These are phyloP conservation scores for Fusarium fujikuroi DNA, from an alignment of 2,329 filamentous ascomycete genomes.

Conservation along the genomic window DNA sequence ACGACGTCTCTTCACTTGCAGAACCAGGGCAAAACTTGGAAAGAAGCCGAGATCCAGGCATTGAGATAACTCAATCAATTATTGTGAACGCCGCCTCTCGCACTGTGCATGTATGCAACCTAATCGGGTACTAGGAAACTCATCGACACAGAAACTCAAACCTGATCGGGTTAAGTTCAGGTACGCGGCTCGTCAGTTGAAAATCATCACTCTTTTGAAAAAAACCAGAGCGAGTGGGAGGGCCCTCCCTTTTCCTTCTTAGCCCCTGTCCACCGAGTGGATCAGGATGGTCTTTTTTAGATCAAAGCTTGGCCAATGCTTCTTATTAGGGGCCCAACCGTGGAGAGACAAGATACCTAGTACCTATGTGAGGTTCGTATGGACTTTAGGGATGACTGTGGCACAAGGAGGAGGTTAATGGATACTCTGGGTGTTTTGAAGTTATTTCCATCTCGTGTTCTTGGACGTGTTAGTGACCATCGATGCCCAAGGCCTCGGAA, in stretches of 20 bases:
- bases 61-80: not conserved
- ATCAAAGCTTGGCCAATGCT: constrained; percentile 42
- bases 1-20: constrained; percentile 20
- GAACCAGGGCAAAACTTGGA: constrained; percentile 24
- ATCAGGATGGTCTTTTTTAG: constrained; percentile 31
- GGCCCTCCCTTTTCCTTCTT: constrained; percentile 7
- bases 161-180: constrained; percentile 40
- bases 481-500: not conserved
- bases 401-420: constrained; percentile 3
- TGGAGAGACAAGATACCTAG: not conserved
- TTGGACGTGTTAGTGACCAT: not conserved
- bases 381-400: not conserved
- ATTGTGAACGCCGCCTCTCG: not conserved
- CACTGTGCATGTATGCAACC: constrained; percentile 24
- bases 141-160: constrained; percentile 27
- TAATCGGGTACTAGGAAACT: constrained; percentile 17
- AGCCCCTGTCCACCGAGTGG: constrained; percentile 20
- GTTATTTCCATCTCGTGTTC: constrained; percentile 10
- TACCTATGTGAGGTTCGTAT: constrained; percentile 21
- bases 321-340: constrained; percentile 27
- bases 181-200: constrained; percentile 30
- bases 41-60: constrained; percentile 8
- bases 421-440: not conserved
- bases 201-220: constrained; percentile 28
- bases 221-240: constrained; percentile 4